phyloP scores from a whole-genome alignment of 1,139 yeast species.

The Debaryomyces robertsiae region DNA sequence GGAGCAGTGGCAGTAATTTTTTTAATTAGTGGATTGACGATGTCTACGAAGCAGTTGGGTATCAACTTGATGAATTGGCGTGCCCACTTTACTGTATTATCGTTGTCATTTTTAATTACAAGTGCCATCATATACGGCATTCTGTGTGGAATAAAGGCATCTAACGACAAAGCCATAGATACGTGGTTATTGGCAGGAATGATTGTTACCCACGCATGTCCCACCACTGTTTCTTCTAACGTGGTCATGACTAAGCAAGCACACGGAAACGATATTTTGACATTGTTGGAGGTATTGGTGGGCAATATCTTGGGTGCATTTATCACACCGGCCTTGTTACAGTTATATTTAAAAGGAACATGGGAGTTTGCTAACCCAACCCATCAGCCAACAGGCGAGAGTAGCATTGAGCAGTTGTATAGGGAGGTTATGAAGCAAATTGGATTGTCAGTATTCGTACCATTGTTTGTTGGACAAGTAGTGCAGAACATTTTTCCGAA shows the following conservation, averaged over 20 bases:
- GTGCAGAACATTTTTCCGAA: constrained; percentile 69
- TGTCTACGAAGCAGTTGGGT: constrained; percentile 62
- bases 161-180: constrained; percentile 60
- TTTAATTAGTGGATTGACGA: constrained; percentile 76
- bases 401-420: constrained; percentile 60
- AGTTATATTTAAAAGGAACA: constrained; percentile 60
- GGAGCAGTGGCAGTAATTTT: constrained; percentile 88
- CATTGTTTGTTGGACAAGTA: constrained; percentile 85
- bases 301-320: constrained; percentile 87
- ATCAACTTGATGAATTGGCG: constrained; percentile 73
- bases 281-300: constrained; percentile 80
- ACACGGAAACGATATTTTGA: constrained; percentile 75
- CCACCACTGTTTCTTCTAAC: constrained; percentile 88
- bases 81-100: constrained; percentile 72
- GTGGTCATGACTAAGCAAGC: constrained; percentile 90
- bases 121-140: constrained; percentile 76
- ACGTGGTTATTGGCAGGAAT: constrained; percentile 78
- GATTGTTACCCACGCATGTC: constrained; percentile 81
- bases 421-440: constrained; percentile 80
- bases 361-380: constrained; percentile 89
- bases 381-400: constrained; percentile 41
- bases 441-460: constrained; percentile 81
- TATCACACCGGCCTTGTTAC: constrained; percentile 80
- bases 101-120: constrained; percentile 72
- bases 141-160: constrained; percentile 62